These are phyloP conservation scores for Penicillium sp. DNA, from an alignment of 2,329 filamentous ascomycete species.

Conservation along the genomic window DNA sequence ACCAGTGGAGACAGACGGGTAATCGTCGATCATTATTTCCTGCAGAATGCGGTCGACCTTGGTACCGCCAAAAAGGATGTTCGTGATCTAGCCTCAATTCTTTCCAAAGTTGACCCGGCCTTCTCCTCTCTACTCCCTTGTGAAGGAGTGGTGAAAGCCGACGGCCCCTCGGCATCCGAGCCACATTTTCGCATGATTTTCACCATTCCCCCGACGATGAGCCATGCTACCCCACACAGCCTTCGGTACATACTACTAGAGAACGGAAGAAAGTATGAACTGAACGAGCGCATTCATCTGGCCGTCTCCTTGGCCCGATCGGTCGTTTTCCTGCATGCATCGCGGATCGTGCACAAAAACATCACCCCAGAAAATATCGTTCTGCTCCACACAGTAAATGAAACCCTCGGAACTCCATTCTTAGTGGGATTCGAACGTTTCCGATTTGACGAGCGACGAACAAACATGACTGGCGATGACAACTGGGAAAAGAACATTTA, in stretches of 20 bases:
- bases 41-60: not conserved
- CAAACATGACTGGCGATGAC: slow-evolving; percentile 1
- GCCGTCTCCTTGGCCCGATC: not conserved
- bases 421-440: slow-evolving; percentile 1
- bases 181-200: slow-evolving; percentile 1
- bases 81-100: not conserved
- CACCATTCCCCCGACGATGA: not conserved
- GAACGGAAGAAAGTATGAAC: not conserved
- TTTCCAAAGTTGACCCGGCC: not conserved
- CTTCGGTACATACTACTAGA: not conserved
- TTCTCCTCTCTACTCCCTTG: not conserved
- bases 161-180: not conserved
- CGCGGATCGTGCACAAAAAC: not conserved
- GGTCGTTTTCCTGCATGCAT: slow-evolving; percentile 1
- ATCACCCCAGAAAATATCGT: slow-evolving; percentile 2
- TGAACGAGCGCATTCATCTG: not conserved
- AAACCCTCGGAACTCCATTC: not conserved
- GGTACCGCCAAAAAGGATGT: not conserved
- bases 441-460: slow-evolving; percentile 1
- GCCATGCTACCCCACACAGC: not conserved
- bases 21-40: not conserved
- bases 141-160: not conserved
- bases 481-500: slow-evolving; percentile 8
- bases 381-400: not conserved
- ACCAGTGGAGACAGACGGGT: not conserved